Base-by-base conservation (phyloP, 495 filamentous ascomycete species). In the Jackrogersella minutella region DNA sequence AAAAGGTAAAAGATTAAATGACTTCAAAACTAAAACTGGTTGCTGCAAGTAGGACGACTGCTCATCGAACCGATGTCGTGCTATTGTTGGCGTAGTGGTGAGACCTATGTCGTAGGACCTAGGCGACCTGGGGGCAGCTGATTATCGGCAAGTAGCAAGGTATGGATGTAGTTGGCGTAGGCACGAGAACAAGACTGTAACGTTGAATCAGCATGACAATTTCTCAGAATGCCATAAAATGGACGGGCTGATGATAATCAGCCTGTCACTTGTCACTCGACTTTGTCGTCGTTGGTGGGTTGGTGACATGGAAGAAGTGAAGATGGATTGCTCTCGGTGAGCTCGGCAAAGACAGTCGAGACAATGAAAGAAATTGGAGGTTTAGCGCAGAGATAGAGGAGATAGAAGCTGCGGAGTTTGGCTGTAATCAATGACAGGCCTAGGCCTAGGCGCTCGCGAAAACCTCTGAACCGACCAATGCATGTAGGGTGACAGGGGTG, bases 81-180 rank as follows among this genome's bases (percentile, higher is more conserved):
- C 46, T 57, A 58, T 58, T 28, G 37, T 49, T 34, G 51, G 28
- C 37, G 52, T 53, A 41, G 49, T 62, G 19, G 67, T 66, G 62
- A 70, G 67, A 70, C 62, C 58, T 62, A 59, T 62, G 58, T 62
- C 62, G 62, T 66, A 65, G 37, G 62, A 63, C 53, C 52, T 55
- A 66, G 54, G n/a, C n/a, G 61, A 62, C 66, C 55, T n/a, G n/a
- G n/a, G n/a, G 7, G 26, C 26, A 62, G 40, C 51, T 58, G 59
- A 64, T 43, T 26, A 24, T 52, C 55, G 61, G 66, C 55, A 59
- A 7, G 53, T 50, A 33, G 46, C 30, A 13, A 26, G 28, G 43
- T 30, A 55, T 40, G 40, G 46, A 47, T 39, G 39, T 43, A 49
- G 16, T 5, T 17, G 13, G 50, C 33, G 39, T 64, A 41, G 47